Conservation (phyloP, 768 basidiomycete genomes). For the Lactarius akahatsu region DNA sequence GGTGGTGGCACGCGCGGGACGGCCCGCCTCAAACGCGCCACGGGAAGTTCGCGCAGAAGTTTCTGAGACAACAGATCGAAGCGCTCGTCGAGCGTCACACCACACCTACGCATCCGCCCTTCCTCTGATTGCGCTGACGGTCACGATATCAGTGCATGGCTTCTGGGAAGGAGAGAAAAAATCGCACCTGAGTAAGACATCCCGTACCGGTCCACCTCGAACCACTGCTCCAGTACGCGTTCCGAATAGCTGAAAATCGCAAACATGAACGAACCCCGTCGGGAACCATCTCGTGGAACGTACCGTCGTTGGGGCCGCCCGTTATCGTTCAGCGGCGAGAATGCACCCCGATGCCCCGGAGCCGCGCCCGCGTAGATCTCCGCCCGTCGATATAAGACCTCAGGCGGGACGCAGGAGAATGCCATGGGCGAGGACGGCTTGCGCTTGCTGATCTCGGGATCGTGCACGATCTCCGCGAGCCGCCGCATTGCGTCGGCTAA, state of each 20-base stretch:
- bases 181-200: slow-evolving; percentile 24
- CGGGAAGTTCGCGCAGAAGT: slow-evolving; percentile 7
- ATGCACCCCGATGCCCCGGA: slow-evolving; percentile 23
- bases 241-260: slow-evolving; percentile 26
- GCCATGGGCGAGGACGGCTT: slow-evolving; percentile 26
- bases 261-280: neutral
- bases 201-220: slow-evolving; percentile 25
- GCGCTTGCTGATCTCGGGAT: slow-evolving; percentile 11
- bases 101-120: neutral
- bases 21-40: neutral
- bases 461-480: slow-evolving; percentile 17
- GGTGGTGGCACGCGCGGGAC: slow-evolving; percentile 5
- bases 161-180: neutral
- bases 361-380: slow-evolving; percentile 13
- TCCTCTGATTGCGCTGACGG: slow-evolving; percentile 21
- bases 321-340: slow-evolving; percentile 23
- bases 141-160: neutral
- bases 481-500: slow-evolving; percentile 19
- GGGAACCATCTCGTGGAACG: neutral
- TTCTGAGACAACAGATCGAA: slow-evolving; percentile 17
- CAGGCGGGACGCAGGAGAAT: slow-evolving; percentile 25
- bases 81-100: slow-evolving; percentile 18
- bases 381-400: slow-evolving; percentile 2
- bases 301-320: slow-evolving; percentile 29
- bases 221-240: slow-evolving; percentile 28